phyloP scores from a whole-genome alignment of 805 yeast species.

The Candida hungchunana region DNA sequence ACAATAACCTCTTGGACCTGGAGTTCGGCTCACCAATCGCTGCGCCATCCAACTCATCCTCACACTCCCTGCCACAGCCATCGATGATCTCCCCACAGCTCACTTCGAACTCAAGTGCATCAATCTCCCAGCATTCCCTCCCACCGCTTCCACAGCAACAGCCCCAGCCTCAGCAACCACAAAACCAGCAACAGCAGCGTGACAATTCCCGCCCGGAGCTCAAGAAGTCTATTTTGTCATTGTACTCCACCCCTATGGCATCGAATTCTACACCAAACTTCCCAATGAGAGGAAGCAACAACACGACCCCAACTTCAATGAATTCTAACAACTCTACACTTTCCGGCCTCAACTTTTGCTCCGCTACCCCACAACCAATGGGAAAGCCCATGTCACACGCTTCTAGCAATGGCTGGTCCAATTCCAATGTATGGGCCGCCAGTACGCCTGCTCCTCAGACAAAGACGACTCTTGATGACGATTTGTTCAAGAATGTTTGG shows the following conservation, averaged over 20 bases:
- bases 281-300: conserved; percentile 8
- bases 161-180: conserved; percentile 14
- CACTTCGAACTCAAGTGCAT: conserved; percentile 2
- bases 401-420: conserved; percentile 5
- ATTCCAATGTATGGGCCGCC: conserved; percentile 10
- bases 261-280: conserved; percentile 23
- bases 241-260: conserved; percentile 60
- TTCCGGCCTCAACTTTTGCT: conserved; percentile 14
- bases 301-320: conserved; percentile 4
- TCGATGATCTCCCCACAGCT: conserved; percentile 2
- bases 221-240: conserved; percentile 85
- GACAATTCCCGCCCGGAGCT: conserved; percentile 65
- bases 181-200: conserved; percentile 17
- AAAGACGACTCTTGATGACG: conserved; percentile 45
- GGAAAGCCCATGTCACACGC: conserved; percentile 6
- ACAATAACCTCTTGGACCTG: conserved; percentile 25
- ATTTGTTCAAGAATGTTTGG: conserved; percentile 70
- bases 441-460: conserved; percentile 1
- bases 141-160: conserved; percentile 7
- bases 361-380: conserved; percentile 7
- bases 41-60: conserved; percentile 11
- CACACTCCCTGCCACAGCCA: conserved; percentile 8
- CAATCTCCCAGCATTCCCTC: conserved; percentile 1
- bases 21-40: conserved; percentile 29
- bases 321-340: conserved; percentile 13